Percentiles rank a stretch among this genome's conserved stretches.
These are phyloP conservation scores for Spongiforma sp. DNA, from an alignment of 1,284 basidiomycete species.

Conservation along the genomic window DNA sequence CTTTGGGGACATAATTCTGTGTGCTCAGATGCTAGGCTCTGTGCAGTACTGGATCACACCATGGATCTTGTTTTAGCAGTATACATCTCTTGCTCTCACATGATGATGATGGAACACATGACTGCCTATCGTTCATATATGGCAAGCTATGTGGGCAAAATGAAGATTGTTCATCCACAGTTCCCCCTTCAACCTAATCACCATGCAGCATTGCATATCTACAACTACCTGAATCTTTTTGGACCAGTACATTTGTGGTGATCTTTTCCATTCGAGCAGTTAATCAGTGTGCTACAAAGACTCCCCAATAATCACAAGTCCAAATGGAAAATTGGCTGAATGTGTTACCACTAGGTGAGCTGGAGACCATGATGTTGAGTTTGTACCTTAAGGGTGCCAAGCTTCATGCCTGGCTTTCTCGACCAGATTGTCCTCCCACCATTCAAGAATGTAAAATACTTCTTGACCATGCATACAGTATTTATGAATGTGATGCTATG, in stretches of 20 bases:
- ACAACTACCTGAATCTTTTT: slow-evolving; percentile 15
- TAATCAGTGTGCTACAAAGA: slow-evolving; percentile 1
- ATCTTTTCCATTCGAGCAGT: slow-evolving; percentile 13
- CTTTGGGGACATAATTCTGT: slow-evolving; percentile 9
- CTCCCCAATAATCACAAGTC: slow-evolving; percentile 2
- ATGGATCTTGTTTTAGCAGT: slow-evolving; percentile 18
- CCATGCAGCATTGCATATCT: slow-evolving; percentile 9
- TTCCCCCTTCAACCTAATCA: background rate
- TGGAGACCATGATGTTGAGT: background rate
- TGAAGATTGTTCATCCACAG: background rate
- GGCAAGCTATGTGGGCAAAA: background rate
- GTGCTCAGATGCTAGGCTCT: background rate
- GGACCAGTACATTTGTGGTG: slow-evolving; percentile 16
- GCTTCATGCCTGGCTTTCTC: background rate
- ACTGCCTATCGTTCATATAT: background rate
- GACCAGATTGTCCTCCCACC: background rate
- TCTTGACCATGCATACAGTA: background rate
- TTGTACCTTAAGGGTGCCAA: background rate
- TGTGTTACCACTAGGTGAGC: background rate
- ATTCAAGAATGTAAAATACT: background rate
- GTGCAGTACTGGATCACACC: slow-evolving; percentile 6
- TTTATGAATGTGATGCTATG: background rate
- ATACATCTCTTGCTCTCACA: slow-evolving; percentile 11
- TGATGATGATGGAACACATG: slow-evolving; percentile 2
- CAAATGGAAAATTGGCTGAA: background rate